Percentiles rank a stretch among this genome's conserved stretches.
Evolutionary conservation across 768 basidiomycete species (phyloP).

Genomic region (Coprinellus micaceus): DNA sequence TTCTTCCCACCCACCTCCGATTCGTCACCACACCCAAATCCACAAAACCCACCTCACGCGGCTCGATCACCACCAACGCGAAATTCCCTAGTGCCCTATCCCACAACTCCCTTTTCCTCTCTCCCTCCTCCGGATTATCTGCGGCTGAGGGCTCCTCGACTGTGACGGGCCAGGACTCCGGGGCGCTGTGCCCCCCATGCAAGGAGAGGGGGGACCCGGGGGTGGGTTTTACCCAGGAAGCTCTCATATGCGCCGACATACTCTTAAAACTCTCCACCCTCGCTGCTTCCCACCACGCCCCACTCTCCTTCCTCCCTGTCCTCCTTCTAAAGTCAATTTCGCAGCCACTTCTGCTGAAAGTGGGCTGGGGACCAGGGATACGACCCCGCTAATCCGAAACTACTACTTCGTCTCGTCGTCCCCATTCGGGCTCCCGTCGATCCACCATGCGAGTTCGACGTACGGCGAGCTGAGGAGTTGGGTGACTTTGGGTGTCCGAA

Average conservation of each 20-base stretch:
- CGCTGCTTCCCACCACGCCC: slow-evolving; percentile 61
- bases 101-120: slow-evolving; percentile 44
- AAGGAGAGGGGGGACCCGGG: slow-evolving; percentile 51
- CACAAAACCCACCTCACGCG: slow-evolving; percentile 62
- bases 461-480: slow-evolving; percentile 48
- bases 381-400: slow-evolving; percentile 62
- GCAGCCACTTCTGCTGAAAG: slow-evolving; percentile 20
- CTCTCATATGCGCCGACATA: slow-evolving; percentile 62
- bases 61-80: slow-evolving; percentile 69
- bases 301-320: slow-evolving; percentile 30
- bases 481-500: slow-evolving; percentile 63
- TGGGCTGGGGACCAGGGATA: slow-evolving; percentile 52
- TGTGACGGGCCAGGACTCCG: slow-evolving; percentile 56
- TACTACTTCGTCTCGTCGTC: slow-evolving; percentile 51
- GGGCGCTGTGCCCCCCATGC: slow-evolving; percentile 49
- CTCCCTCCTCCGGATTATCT: slow-evolving; percentile 21
- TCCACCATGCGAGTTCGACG: slow-evolving; percentile 76
- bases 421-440: slow-evolving; percentile 32
- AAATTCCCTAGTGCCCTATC: slow-evolving; percentile 62
- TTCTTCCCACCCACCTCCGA: slow-evolving; percentile 51
- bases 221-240: slow-evolving; percentile 65
- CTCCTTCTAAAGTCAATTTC: slow-evolving; percentile 14
- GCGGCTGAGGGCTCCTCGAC: slow-evolving; percentile 46
- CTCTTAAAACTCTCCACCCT: slow-evolving; percentile 55
- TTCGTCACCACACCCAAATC: slow-evolving; percentile 59